Evolutionary conservation across 768 basidiomycete genomes (phyloP).

Genomic region (Kwoniella sp.): DNA sequence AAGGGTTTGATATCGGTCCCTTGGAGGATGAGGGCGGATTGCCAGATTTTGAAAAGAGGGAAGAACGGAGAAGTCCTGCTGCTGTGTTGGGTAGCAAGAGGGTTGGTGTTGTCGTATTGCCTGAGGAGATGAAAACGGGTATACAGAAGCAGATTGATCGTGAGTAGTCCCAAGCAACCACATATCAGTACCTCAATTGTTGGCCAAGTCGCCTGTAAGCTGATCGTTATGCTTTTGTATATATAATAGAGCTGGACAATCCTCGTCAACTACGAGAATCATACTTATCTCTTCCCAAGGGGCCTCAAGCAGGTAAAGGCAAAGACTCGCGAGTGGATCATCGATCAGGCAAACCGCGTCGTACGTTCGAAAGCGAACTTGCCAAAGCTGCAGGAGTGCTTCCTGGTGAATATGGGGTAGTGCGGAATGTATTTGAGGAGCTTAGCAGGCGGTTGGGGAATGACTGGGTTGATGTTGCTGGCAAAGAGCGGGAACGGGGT

Average conservation of each 20-base stretch:
- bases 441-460: conserved; percentile 39
- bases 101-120: conserved; percentile 71
- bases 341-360: conserved; percentile 22
- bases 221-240: too few relatives aligned
- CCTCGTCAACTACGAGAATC: conserved; percentile 20
- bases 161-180: conserved; percentile 22
- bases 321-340: conserved; percentile 25
- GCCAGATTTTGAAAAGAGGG: conserved; percentile 15
- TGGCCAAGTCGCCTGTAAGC: too few relatives aligned
- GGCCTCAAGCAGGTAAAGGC: conserved; percentile 8
- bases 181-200: too few relatives aligned
- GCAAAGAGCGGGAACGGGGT: conserved; percentile 1
- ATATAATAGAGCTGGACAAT: conserved; percentile 16
- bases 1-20: not conserved
- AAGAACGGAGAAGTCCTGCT: conserved; percentile 71
- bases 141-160: conserved; percentile 67
- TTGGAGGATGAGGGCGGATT: conserved; percentile 17
- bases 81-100: conserved; percentile 75
- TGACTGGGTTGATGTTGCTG: conserved; percentile 36
- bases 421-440: conserved; percentile 50
- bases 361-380: conserved; percentile 32
- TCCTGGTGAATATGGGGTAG: conserved; percentile 51
- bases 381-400: conserved; percentile 46
- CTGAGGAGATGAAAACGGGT: conserved; percentile 68
- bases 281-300: conserved; percentile 17